Percentiles rank a stretch among this genome's conserved stretches.
Conservation (phyloP, 371 early-diverging fungal genomes). For the Mucor plumbeus region DNA sequence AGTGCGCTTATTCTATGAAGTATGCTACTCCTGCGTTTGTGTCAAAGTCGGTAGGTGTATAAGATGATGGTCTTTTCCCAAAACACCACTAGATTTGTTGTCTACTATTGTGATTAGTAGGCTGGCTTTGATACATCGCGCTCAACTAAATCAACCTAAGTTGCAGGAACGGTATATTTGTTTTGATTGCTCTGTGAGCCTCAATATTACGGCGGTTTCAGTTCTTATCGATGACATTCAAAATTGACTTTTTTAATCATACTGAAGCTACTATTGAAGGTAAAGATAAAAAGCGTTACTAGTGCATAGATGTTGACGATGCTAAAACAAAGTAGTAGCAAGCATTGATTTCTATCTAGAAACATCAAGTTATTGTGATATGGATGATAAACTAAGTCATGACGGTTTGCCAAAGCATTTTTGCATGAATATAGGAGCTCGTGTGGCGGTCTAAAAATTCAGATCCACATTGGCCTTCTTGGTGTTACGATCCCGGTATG, state of each 20-base stretch:
- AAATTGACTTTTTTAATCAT: no score
- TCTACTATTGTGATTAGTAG: constrained; percentile 24
- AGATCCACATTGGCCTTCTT: constrained; percentile 18
- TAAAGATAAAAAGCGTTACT: no score
- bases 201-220: constrained; percentile 17
- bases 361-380: no score
- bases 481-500: constrained; percentile 21
- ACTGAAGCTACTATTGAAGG: no score
- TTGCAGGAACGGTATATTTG: constrained; percentile 13
- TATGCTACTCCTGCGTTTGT: no score
- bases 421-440: constrained; percentile 15
- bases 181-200: constrained; percentile 16
- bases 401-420: constrained; percentile 21
- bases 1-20: no score
- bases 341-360: no score
- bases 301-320: no score
- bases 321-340: no score
- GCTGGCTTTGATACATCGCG: constrained; percentile 21
- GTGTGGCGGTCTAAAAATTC: constrained; percentile 15
- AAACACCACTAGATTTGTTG: constrained; percentile 23
- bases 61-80: constrained; percentile 23
- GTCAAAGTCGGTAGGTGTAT: constrained; percentile 23
- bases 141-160: constrained; percentile 14
- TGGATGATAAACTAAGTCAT: constrained; percentile 15
- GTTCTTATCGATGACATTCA: constrained; percentile 19